Conservation (phyloP, 2,329 filamentous ascomycete genomes). For the Penicillium sclerotigenum region DNA sequence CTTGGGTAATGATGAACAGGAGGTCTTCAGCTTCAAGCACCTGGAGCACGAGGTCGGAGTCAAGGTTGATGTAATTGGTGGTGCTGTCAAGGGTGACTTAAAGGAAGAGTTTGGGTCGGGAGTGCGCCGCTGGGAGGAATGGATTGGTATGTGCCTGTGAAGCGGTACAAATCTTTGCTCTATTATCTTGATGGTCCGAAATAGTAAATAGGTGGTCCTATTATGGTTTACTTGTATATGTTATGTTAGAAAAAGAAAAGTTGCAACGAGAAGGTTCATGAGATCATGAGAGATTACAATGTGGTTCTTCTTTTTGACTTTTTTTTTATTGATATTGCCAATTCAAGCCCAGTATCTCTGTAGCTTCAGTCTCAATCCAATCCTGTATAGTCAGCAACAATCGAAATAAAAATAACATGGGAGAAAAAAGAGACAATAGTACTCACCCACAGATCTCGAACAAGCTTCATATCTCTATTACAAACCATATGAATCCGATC, state of each 20-base stretch:
- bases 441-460: constrained; percentile 38
- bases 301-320: too few relatives aligned
- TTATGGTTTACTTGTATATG: background rate
- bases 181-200: background rate
- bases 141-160: constrained; percentile 75
- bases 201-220: constrained; percentile 2
- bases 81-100: constrained; percentile 59
- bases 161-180: background rate
- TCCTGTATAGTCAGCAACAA: constrained; percentile 10
- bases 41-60: constrained; percentile 77
- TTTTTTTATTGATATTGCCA: constrained; percentile 8
- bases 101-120: constrained; percentile 58
- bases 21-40: constrained; percentile 73
- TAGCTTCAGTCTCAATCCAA: constrained; percentile 21
- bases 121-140: constrained; percentile 82
- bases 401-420: background rate
- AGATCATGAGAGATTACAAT: background rate
- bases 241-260: background rate
- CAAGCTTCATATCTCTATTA: constrained; percentile 33
- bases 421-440: background rate
- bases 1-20: constrained; percentile 77
- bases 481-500: constrained; percentile 32
- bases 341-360: constrained; percentile 11
- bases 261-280: background rate
- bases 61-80: constrained; percentile 71